A percentile compares a stretch with the other conserved stretches of the same genome.
These are phyloP conservation scores for Dissophora ornata DNA, from an alignment of 192 early-diverging fungal genomes.

Conservation along the genomic window DNA sequence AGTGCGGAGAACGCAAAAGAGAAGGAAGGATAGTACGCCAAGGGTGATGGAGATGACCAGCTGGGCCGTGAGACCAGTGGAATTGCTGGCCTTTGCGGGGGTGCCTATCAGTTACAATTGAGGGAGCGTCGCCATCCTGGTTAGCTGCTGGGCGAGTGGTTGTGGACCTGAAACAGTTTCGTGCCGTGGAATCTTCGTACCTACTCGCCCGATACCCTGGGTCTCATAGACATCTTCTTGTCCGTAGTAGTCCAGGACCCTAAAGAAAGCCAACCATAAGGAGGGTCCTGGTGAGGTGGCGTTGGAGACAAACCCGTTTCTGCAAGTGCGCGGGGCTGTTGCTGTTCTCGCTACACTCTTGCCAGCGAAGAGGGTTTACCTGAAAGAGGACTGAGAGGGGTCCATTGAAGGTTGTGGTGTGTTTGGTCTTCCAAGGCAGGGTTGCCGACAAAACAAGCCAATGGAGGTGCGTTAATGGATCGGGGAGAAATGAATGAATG, in stretches of 20 bases:
- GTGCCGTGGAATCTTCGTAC: too few relatives aligned
- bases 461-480: neutral
- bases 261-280: too few relatives aligned
- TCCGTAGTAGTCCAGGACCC: constrained; percentile 1
- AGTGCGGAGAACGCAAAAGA: constrained; percentile 53
- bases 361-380: too few relatives aligned
- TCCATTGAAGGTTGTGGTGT: constrained; percentile 8
- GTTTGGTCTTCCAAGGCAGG: neutral
- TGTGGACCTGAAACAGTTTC: too few relatives aligned
- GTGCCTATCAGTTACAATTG: constrained; percentile 3
- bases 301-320: too few relatives aligned
- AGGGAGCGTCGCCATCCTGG: too few relatives aligned
- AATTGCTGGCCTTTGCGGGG: constrained; percentile 20
- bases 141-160: too few relatives aligned
- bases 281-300: neutral
- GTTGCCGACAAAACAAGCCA: neutral
- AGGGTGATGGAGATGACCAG: constrained; percentile 26
- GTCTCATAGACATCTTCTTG: neutral
- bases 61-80: constrained; percentile 45
- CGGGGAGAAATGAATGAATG: neutral
- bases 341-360: too few relatives aligned
- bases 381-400: constrained; percentile 17
- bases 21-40: constrained; percentile 36
- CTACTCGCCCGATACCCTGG: neutral
- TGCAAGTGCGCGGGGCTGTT: too few relatives aligned